Evolutionary conservation across 306 rosid species (phyloP).

Genomic region (Trifolium repens): DNA sequence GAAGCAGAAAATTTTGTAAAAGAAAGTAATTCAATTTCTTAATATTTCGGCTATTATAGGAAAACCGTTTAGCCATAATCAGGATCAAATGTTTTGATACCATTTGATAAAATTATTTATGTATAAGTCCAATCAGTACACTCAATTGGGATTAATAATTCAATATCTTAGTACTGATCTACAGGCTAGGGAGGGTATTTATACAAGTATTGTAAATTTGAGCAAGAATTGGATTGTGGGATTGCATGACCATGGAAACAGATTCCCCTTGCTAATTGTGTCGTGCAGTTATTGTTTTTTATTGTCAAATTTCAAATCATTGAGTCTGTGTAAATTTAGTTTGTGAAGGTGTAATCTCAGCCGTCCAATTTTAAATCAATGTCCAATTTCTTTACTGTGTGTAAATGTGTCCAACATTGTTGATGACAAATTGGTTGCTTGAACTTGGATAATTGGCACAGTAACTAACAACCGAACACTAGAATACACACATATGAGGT

Average conservation of each 20-base stretch:
- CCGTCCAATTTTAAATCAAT: not conserved
- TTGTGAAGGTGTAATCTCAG: not conserved
- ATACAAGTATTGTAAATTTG: not conserved
- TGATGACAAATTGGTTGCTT: not conserved
- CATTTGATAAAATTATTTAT: not conserved
- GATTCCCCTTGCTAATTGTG: not conserved
- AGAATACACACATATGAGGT: not conserved
- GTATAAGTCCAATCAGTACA: not conserved
- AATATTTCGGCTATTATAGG: not conserved
- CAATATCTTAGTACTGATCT: not conserved
- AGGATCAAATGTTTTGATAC: too few species aligned
- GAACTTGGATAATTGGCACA: not conserved
- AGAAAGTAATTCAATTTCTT: conserved; percentile 1
- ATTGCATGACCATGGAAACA: not conserved
- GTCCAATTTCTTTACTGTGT: not conserved
- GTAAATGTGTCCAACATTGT: not conserved
- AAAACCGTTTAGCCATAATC: not conserved
- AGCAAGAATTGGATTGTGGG: not conserved
- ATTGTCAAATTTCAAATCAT: not conserved
- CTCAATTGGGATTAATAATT: not conserved
- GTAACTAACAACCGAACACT: not conserved
- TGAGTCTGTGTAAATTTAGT: not conserved
- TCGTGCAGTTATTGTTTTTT: not conserved
- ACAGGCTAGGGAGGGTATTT: not conserved
- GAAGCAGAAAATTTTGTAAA: not conserved